phyloP scores from a whole-genome alignment of 1,284 basidiomycete genomes.

The Malassezia brasiliensis region DNA sequence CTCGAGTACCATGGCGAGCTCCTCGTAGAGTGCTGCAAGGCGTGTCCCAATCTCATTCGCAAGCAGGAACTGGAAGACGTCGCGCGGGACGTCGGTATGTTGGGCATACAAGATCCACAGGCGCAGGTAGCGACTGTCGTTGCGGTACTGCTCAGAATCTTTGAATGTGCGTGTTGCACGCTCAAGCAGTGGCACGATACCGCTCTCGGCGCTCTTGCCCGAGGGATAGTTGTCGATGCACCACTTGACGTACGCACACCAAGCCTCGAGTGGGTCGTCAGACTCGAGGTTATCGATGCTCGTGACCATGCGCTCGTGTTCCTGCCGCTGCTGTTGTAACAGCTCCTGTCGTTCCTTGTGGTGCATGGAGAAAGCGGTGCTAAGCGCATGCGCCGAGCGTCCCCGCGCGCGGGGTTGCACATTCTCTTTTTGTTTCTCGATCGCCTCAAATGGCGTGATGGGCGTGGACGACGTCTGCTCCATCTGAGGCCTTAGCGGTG shows the following conservation, averaged over 20 bases:
- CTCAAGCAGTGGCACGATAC: conserved; percentile 64
- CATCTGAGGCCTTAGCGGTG: conserved; percentile 26
- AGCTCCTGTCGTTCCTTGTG: conserved; percentile 34
- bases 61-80: conserved; percentile 57
- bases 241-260: conserved; percentile 60
- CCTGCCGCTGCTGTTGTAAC: conserved; percentile 26
- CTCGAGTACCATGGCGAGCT: conserved; percentile 69
- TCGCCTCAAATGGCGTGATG: conserved; percentile 42
- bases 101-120: conserved; percentile 67
- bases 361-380: conserved; percentile 42
- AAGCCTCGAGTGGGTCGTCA: conserved; percentile 32
- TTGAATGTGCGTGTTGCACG: conserved; percentile 68
- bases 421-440: conserved; percentile 57
- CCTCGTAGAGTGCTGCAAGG: conserved; percentile 71
- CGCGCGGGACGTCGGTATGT: conserved; percentile 37
- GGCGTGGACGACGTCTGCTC: conserved; percentile 46
- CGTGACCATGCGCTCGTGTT: conserved; percentile 27
- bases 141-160: conserved; percentile 66
- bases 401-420: conserved; percentile 55
- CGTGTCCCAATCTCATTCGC: conserved; percentile 68
- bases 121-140: conserved; percentile 78
- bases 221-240: conserved; percentile 56
- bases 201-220: conserved; percentile 56
- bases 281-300: conserved; percentile 29
- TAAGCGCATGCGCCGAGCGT: conserved; percentile 54